Conservation (phyloP, 306 rosid species). For the Amphicarpaea edgeworthii region DNA sequence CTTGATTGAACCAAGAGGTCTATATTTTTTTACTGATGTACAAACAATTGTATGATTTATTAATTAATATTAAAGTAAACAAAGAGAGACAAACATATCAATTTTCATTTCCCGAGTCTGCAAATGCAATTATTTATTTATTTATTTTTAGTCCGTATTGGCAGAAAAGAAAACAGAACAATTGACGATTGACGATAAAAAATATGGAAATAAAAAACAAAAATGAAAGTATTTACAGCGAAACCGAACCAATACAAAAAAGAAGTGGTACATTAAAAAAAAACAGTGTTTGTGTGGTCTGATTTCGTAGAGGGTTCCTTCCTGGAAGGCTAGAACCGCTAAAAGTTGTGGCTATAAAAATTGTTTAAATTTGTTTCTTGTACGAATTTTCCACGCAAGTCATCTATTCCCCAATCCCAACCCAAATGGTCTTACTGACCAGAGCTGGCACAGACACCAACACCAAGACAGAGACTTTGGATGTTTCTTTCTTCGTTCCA, state of each 20-base stretch:
- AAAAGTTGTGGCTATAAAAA: not conserved
- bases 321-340: not conserved
- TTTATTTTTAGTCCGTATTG: too few species aligned
- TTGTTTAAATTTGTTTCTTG: not conserved
- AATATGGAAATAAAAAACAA: too few species aligned
- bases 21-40: not conserved
- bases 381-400: constrained; percentile 10
- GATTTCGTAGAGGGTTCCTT: not conserved
- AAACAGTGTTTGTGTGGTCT: not conserved
- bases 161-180: too few species aligned
- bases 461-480: not conserved
- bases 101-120: too few species aligned
- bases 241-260: not conserved
- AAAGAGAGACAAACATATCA: too few species aligned
- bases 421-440: not conserved
- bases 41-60: not conserved
- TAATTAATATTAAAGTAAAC: too few species aligned
- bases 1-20: not conserved
- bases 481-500: not conserved
- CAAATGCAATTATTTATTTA: too few species aligned
- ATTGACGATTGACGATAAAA: too few species aligned
- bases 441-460: not conserved
- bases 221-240: not conserved
- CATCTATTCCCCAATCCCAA: not conserved
- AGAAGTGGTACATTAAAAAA: not conserved